Evolutionary conservation across 192 early-diverging fungal species (phyloP).

Genomic region (Podila horticola): DNA sequence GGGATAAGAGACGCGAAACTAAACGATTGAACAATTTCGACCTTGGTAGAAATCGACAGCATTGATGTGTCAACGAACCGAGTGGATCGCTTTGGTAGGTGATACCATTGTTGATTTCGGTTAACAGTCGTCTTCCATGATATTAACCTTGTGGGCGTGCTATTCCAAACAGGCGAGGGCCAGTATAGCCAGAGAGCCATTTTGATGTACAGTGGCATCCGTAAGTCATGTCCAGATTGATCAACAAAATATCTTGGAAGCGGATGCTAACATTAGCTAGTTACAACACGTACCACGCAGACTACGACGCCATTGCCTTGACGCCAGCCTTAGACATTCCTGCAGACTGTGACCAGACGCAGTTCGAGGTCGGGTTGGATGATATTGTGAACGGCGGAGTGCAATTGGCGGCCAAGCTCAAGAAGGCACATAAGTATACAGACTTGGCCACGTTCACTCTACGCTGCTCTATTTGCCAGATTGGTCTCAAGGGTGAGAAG

Average conservation of each 20-base stretch:
- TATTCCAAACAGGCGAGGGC: constrained; percentile 55
- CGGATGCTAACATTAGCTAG: not conserved
- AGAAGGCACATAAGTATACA: constrained; percentile 74
- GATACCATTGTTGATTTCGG: not conserved
- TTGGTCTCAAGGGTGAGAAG: constrained; percentile 65
- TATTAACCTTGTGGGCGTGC: not conserved
- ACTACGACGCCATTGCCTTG: constrained; percentile 84
- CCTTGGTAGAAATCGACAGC: constrained; percentile 72
- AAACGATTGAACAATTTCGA: no score
- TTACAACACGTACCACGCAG: not conserved
- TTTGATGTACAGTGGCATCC: constrained; percentile 66
- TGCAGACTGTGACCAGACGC: constrained; percentile 78
- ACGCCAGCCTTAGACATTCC: constrained; percentile 63
- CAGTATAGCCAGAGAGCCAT: constrained; percentile 60
- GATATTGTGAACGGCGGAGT: constrained; percentile 47
- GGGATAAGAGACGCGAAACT: not conserved
- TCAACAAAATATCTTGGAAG: not conserved
- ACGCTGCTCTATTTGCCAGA: constrained; percentile 69
- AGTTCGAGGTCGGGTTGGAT: constrained; percentile 59
- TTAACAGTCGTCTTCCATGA: not conserved
- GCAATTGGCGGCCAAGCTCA: constrained; percentile 53
- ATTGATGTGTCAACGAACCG: constrained; percentile 77
- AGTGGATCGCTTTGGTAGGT: constrained; percentile 78
- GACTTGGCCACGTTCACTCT: constrained; percentile 78
- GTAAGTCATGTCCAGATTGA: constrained; percentile 35